Percentiles rank a stretch among this genome's conserved stretches.
Conservation (phyloP, 805 yeast species). For the Suhomyces sp. region DNA sequence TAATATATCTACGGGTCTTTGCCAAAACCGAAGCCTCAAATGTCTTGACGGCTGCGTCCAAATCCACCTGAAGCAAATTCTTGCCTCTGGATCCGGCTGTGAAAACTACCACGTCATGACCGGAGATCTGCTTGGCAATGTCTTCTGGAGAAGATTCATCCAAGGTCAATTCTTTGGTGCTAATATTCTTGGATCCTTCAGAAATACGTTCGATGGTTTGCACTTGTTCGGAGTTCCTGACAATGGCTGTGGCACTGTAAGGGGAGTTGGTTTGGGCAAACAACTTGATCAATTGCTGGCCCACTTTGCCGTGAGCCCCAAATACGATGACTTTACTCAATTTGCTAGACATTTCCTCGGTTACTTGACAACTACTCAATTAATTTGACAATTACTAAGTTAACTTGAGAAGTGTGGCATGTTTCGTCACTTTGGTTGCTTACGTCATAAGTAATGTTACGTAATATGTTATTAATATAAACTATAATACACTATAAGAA, state of each 20-base stretch:
- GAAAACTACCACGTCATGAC: constrained; percentile 56
- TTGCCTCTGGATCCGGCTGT: constrained; percentile 64
- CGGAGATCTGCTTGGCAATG: constrained; percentile 38
- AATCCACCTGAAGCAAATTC: constrained; percentile 51
- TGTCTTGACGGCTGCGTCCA: constrained; percentile 58
- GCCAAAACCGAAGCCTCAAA: constrained; percentile 51
- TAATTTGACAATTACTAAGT: background rate
- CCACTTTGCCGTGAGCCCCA: constrained; percentile 67
- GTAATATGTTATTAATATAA: constrained; percentile 1
- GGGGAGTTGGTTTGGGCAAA: constrained; percentile 20
- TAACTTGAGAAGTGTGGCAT: background rate
- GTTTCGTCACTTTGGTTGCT: background rate
- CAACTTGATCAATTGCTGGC: constrained; percentile 41
- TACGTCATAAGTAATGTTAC: background rate
- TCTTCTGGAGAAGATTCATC: constrained; percentile 32
- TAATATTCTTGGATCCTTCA: constrained; percentile 20
- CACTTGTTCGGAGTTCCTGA: constrained; percentile 47
- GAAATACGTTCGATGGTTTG: constrained; percentile 36
- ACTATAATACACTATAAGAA: constrained; percentile 7
- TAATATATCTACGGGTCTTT: constrained; percentile 43
- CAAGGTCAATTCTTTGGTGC: constrained; percentile 38
- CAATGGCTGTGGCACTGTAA: constrained; percentile 36
- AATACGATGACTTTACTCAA: constrained; percentile 27
- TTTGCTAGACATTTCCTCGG: background rate
- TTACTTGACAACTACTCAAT: background rate